phyloP scores from a whole-genome alignment of 2,329 filamentous ascomycete species.

The Pestalotiopsis sp. region DNA sequence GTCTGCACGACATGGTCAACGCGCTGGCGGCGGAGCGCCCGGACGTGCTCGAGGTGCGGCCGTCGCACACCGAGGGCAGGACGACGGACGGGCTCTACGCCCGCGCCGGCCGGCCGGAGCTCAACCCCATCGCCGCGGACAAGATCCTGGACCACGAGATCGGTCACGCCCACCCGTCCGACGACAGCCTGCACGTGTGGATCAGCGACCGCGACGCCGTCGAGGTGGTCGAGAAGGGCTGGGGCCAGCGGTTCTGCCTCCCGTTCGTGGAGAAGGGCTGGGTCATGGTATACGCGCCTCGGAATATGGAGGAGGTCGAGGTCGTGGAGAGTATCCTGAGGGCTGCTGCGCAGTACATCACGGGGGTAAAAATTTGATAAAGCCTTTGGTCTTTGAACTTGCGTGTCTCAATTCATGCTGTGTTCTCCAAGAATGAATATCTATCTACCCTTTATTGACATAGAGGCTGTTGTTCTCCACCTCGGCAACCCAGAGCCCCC shows the following conservation, averaged over 20 bases:
- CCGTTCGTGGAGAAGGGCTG: constrained; percentile 28
- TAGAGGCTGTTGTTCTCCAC: constrained; percentile 8
- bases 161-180: constrained; percentile 7
- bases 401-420: background rate
- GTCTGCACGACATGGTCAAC: constrained; percentile 5
- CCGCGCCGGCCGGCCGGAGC: background rate
- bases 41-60: background rate
- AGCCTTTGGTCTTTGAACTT: background rate
- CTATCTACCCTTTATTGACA: background rate
- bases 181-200: constrained; percentile 4
- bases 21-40: background rate
- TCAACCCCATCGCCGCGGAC: constrained; percentile 3
- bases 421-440: background rate
- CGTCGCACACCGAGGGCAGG: constrained; percentile 9
- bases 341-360: constrained; percentile 23
- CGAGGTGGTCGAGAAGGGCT: constrained; percentile 7
- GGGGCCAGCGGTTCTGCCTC: constrained; percentile 9
- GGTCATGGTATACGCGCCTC: constrained; percentile 43
- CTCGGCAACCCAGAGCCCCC: constrained; percentile 10
- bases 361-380: background rate
- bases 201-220: background rate
- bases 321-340: constrained; percentile 28
- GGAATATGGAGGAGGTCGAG: constrained; percentile 37
- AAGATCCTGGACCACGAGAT: constrained; percentile 3
- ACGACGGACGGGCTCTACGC: constrained; percentile 9